Evolutionary conservation across 202 grass and related monocot genomes (phyloP), one percentile per base, ranked within the genome.

Genomic region (Zoysia matrella): DNA sequence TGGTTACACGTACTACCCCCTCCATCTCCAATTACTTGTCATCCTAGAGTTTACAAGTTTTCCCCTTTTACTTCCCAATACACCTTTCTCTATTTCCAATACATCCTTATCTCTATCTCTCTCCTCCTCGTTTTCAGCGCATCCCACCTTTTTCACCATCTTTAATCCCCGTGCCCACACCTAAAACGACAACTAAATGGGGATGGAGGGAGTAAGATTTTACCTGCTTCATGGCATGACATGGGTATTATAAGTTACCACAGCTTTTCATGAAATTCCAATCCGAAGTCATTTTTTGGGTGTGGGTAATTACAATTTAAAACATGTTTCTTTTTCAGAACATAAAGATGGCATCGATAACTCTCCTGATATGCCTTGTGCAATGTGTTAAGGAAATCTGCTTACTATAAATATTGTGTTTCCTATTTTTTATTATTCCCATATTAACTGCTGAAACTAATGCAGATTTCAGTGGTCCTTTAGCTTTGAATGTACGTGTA

Each of bases 391-490:
- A 77, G 58, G 43, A 66, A 66, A 15, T 44, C 39, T 9, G 53
- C 22, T 11, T 78, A 78, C 65, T 77, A 52, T 77, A 65, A 66
- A 65, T 78, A 7, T 79, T n/a, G 16, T 8, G 9, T 55, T 79
- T 67, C 15, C 39, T 43, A 45, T 36, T 79, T 54, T 54, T 79
- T 79, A 18, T 13, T 49, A 30, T 67, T 55, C n/a, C 36, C 15
- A 55, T 16, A 79, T 79, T 79, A 45, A 22, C 5, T 67, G 39
- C 42, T 67, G 0, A 43, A 18, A 78, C 46, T 44, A 54, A 67
- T 45, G 40, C 15, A 79, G 39, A 79, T 46, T 66, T 49, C 61
- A 52, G 13, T 66, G 36, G 7, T 15, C 48, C 30, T 77, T 64
- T 66, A 48, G 14, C 52, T 66, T 66, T 43, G 48, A 67, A 40